These are phyloP conservation scores for Silene latifolia DNA, from an alignment of 148 eudicot species.

Conservation along the genomic window DNA sequence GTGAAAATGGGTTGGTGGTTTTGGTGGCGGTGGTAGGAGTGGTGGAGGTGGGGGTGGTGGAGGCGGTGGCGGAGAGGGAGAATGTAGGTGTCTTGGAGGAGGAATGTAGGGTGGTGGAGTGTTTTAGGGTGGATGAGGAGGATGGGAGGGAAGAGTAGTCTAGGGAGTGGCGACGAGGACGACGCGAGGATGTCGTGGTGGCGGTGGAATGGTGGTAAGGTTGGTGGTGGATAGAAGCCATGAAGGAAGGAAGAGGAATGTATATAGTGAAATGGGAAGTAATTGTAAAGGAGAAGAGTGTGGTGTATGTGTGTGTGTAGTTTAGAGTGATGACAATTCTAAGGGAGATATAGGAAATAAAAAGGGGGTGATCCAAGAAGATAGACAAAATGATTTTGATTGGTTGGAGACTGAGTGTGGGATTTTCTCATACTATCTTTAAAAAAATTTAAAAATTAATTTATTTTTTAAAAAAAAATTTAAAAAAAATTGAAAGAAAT, in stretches of 20 bases:
- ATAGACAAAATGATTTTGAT: slow-evolving; percentile 35
- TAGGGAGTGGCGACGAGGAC: slow-evolving; percentile 46
- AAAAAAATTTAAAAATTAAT: neutral
- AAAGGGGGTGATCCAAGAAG: slow-evolving; percentile 33
- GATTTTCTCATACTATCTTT: slow-evolving; percentile 39
- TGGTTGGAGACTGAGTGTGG: slow-evolving; percentile 57
- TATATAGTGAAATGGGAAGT: neutral
- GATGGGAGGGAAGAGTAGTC: slow-evolving; percentile 37
- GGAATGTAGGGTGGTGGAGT: slow-evolving; percentile 12
- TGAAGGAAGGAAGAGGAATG: slow-evolving; percentile 3
- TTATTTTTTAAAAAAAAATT: neutral
- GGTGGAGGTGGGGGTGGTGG: slow-evolving; percentile 25
- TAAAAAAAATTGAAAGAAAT: neutral
- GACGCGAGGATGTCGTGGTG: slow-evolving; percentile 7
- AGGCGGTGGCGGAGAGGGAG: slow-evolving; percentile 13
- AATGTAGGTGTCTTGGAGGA: slow-evolving; percentile 16
- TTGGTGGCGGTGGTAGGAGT: slow-evolving; percentile 6
- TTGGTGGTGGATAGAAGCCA: slow-evolving; percentile 69
- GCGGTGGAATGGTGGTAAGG: slow-evolving; percentile 40
- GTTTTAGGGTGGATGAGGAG: slow-evolving; percentile 10
- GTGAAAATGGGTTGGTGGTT: slow-evolving; percentile 26
- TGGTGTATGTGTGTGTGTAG: neutral
- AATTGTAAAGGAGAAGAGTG: neutral
- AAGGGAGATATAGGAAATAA: slow-evolving; percentile 15
- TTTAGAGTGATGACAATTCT: neutral